Evolutionary conservation across 164 flowering plant genomes (phyloP).

Genomic region (Liriodendron chinense): DNA sequence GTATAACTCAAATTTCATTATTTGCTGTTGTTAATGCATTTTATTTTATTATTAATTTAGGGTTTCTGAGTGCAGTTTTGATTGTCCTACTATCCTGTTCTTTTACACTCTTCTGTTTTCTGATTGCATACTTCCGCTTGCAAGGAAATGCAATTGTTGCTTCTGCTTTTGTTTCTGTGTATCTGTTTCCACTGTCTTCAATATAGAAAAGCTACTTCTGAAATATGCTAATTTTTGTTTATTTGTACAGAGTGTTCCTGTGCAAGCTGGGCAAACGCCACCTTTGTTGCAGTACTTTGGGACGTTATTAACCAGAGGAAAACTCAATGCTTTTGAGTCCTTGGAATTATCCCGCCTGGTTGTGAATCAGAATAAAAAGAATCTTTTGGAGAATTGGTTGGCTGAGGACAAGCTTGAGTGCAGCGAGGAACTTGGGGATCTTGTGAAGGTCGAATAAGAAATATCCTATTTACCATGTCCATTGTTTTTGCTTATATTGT

Average conservation of each 20-base stretch:
- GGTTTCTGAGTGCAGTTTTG: background rate
- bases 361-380: constrained; percentile 96
- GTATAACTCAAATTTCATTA: background rate
- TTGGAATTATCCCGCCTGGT: constrained; percentile 95
- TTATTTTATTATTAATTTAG: background rate
- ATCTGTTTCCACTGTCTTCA: background rate
- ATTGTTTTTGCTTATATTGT: background rate
- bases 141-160: background rate
- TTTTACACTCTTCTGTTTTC: background rate
- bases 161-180: background rate
- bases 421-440: constrained; percentile 98
- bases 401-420: constrained; percentile 99
- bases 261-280: constrained; percentile 97
- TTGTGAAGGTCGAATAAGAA: constrained; percentile 73
- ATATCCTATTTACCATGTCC: background rate
- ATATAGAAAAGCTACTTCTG: background rate
- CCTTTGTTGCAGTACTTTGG: constrained; percentile 97
- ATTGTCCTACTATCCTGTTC: background rate
- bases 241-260: constrained; percentile 89
- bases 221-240: constrained; percentile 3
- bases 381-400: constrained; percentile 95
- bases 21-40: background rate
- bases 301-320: constrained; percentile 87
- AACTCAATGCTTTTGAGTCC: constrained; percentile 96
- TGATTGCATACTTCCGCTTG: background rate